Evolutionary conservation across 768 basidiomycete species (phyloP), one percentile per base, ranked within the genome.

Genomic region (Cubamyces sp.): DNA sequence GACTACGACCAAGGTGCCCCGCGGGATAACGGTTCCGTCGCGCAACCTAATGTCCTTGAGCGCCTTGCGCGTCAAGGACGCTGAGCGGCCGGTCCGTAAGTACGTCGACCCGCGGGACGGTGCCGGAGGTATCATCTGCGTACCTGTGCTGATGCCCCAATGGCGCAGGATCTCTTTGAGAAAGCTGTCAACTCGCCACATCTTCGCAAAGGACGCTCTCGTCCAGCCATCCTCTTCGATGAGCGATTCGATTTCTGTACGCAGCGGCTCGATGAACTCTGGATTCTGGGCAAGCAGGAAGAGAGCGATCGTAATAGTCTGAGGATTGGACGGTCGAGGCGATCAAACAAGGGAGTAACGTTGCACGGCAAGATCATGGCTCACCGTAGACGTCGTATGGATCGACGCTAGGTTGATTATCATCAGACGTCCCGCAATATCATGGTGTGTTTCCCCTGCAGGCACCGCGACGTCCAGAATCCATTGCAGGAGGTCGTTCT

Each of bases 401-500:
- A 75, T 76, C 0, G 75, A 72, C 0, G 76, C 73, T 55, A 78
- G 74, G 62, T 77, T 78, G 15, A 59, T n/a, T 9, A 59, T 8
- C 16, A 76, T 55, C 7, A 77, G 51, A 34, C 68, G 60, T 18
- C 62, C 57, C 5, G 75, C 72, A 11, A 81, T 64, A 26, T 75
- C 70, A 23, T 55, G 45, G 3, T 70, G 57, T 21, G 71, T 74
- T 37, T 70, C 18, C 15, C 41, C 41, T 50, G 26, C 37, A 30
- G 57, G 14, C 40, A 49, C 64, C 49, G 79, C 77, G n/a, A 70
- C 69, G 25, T 78, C 79, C 48, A 82, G 66, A 11, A 82, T 65
- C 82, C 82, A 84, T 37, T 74, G 74, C 9, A 82, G 73, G 48
- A 79, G 67, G 63, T 84, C 81, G 56, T 81, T 78, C n/a, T n/a